Conservation (phyloP, 1,139 yeast genomes). For the Hansenula lynferdii region DNA sequence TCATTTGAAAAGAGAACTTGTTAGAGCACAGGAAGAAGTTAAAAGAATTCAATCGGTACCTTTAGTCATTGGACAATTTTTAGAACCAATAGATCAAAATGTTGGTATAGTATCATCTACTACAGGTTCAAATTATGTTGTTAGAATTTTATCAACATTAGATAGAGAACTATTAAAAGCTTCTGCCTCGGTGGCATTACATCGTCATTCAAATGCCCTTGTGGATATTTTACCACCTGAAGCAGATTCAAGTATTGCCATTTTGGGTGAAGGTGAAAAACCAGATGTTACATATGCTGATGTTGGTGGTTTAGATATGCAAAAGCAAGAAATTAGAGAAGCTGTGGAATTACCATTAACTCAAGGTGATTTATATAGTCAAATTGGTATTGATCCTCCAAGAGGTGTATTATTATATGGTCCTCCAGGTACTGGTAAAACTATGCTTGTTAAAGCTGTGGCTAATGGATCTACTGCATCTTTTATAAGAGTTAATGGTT, state of each 20-base stretch:
- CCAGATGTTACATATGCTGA: constrained; percentile 83
- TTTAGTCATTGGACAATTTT: constrained; percentile 93
- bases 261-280: constrained; percentile 90
- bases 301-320: constrained; percentile 99
- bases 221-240: constrained; percentile 98
- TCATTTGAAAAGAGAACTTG: constrained; percentile 87
- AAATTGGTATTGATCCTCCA: constrained; percentile 99
- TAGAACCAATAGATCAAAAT: constrained; percentile 95
- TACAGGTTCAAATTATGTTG: constrained; percentile 96
- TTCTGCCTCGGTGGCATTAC: constrained; percentile 92
- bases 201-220: constrained; percentile 96
- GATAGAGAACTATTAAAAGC: constrained; percentile 95
- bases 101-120: constrained; percentile 97
- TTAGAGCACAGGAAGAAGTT: constrained; percentile 97
- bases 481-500: constrained; percentile 94
- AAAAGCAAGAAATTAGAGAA: constrained; percentile 96
- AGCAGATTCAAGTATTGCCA: constrained; percentile 94
- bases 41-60: constrained; percentile 97
- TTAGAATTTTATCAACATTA: constrained; percentile 86
- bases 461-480: constrained; percentile 96
- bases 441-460: constrained; percentile 98
- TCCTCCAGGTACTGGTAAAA: constrained; percentile 99
- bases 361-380: constrained; percentile 93
- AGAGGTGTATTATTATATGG: constrained; percentile 96
- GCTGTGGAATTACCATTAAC: constrained; percentile 97